Base-by-base conservation (phyloP, 2,329 filamentous ascomycete species). In the Cordyceps cateniannulata region DNA sequence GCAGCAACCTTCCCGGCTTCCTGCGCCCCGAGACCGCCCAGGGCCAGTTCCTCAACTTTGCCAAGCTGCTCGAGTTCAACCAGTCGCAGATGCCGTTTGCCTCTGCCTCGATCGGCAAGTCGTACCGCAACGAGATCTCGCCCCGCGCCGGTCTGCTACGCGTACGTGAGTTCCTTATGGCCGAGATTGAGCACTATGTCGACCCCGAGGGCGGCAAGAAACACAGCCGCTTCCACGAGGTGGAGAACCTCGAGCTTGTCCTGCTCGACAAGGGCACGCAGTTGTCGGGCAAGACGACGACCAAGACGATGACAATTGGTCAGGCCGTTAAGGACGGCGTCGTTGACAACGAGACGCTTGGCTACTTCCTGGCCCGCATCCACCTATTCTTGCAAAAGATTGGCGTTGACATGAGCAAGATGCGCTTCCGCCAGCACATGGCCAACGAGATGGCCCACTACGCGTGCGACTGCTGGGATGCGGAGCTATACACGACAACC, bases 391-490 rank as follows among this genome's bases (percentile, higher is more conserved):
- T 98, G 66, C 75, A 89, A 70, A 92, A 88, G 76, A 88, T 99
- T 67, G 95, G 95, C 71, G 82, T 96, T 52, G 93, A 98, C 73
- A 81, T 85, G 72, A 83, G 79, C 66, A 99, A 98, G 81, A 84
- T 98, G 68, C 89, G 95, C 59, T 98, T 98, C 83, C 86, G 95
- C 70, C 95, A 99, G 77, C 95, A 99, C 77, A 97, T 99, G 93
- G 78, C 77, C 63, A 85, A 85, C 68, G 82, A 85, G 70, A 85
- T 85, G 82, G 83, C 95, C 18, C 95, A 99, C 77, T 99, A 99
- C 73, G 95, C 95, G 51, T 84, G 87, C 60, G 95, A 99, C 79
- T 99, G 95, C 79, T 98, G 95, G 95, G 95, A 99, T 75, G 93
- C 92, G 16, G 95, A 99, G 75, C 80, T 99, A 60, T 81, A 89